Evolutionary conservation across 371 early-diverging fungal species (phyloP), one percentile per base, ranked within the genome.

Genomic region (Apophysomyces sp.): DNA sequence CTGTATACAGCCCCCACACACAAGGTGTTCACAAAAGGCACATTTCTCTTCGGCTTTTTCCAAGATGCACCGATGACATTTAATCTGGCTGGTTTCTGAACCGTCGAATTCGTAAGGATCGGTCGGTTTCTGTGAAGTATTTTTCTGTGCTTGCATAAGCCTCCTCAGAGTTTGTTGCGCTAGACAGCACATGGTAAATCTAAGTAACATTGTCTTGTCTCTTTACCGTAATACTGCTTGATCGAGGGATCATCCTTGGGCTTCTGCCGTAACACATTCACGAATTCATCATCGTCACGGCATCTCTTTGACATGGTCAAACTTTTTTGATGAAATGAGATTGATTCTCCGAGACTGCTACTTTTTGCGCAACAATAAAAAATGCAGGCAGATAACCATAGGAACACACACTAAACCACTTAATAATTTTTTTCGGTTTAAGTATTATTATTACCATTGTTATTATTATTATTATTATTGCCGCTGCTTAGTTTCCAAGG

Each of bases 251-350:
- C 62, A 2, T 55, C 21, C 24, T 55, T 62, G 11, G 32, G 37
- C 52, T 57, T 63, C 16, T 63, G 63, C 8, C 57, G 57, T n/a
- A 63, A 26, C 15, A 57, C 57, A 53, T 63, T 63, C 2, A 63
- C 63, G 4, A 63, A 37, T n/a, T 36, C 52, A 12, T 52, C 57
- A 34, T 54, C 36, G 28, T 54, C 39, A 29, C 31, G 28, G 15
- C 40, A 13, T 29, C 53, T 18, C 18, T 37, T 61, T 39, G 54
- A 39, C 61, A 61, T 61, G 5, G 36, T 18, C 11, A 34, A 16
- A 58, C 31, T n/a, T 21, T 55, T 55, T 55, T 55, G n/a, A 13
- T 51, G 32, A 0, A 49, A 12, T 13, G 26, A 24, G 53, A 34
- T 34, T 44, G 49, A 44, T 21, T 18, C 24, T 13, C 51, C 49